Evolutionary conservation across 345 rosid species (phyloP), one percentile per base, ranked within the genome.

Genomic region (Raphanus sativus): DNA sequence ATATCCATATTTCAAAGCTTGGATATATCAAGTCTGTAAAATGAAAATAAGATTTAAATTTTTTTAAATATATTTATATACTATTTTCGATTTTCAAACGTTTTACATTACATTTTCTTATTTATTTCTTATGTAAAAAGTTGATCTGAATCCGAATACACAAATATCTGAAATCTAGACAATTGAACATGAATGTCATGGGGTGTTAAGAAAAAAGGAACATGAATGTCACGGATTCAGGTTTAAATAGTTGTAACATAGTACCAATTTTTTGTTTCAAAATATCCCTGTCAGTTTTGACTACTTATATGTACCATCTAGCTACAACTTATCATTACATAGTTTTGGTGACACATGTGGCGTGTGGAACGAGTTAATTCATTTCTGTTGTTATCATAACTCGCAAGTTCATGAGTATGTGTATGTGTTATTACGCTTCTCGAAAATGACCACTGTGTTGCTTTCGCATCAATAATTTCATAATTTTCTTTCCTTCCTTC

Each of bases 391-490:
- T 25, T 21, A 25, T 55, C 60, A 55, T 8, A 17, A 65, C 16
- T 65, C 54, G 21, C 58, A 45, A 40, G 48, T 40, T 40, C 12
- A 40, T 40, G 48, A 66, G 15, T 65, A 24, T 54, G 70, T 45
- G 58, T 45, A 4, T 48, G 58, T 25, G 71, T 26, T 1, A 45
- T 26, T 45, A 29, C 17, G 38, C 25, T 45, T 54, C 73, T 54
- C 12, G 73, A 54, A 69, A 54, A 32, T 69, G 73, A 52, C 29
- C n/a, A 50, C 15, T 69, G 30, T 69, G 63, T 55, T 30, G 8
- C 50, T 55, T 69, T 55, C 64, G 11, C 50, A 33, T 32, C 29
- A 55, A 17, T 36, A 16, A 70, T 70, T 55, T 67, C 60, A 45
- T 52, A 16, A 5, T 69, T 50, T 67, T 29, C 10, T 17, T 45